Percentiles rank a stretch among this genome's conserved stretches.
These are phyloP conservation scores for Parathielavia appendiculata DNA, from an alignment of 495 filamentous ascomycete genomes.

Conservation along the genomic window DNA sequence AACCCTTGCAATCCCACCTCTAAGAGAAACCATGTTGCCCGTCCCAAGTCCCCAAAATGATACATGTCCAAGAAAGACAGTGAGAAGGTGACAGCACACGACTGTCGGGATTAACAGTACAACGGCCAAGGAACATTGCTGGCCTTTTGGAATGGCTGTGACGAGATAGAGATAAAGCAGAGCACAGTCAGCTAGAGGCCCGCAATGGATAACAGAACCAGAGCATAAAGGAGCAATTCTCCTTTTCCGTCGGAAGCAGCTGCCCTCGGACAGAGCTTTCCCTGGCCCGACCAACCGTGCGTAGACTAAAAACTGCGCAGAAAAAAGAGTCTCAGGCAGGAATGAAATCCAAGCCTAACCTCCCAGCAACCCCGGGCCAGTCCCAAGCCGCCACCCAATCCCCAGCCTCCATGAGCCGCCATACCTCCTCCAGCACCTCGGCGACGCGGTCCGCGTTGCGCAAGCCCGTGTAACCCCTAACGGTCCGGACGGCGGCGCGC, in stretches of 20 bases:
- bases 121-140: not conserved
- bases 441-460: slow-evolving; percentile 74
- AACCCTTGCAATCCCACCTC: not conserved
- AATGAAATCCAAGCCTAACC: slow-evolving; percentile 78
- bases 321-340: slow-evolving; percentile 29
- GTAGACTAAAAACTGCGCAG: too few relatives aligned
- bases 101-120: slow-evolving; percentile 4
- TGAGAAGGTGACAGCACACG: not conserved
- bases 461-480: slow-evolving; percentile 72
- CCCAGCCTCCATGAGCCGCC: slow-evolving; percentile 73
- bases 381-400: slow-evolving; percentile 77
- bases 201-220: too few relatives aligned
- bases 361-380: slow-evolving; percentile 76
- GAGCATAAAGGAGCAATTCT: too few relatives aligned
- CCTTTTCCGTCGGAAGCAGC: too few relatives aligned
- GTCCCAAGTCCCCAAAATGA: not conserved
- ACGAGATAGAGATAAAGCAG: not conserved
- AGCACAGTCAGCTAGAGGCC: not conserved
- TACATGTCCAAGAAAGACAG: not conserved
- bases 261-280: too few relatives aligned
- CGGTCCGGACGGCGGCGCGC: slow-evolving; percentile 58
- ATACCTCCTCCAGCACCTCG: slow-evolving; percentile 72
- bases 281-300: too few relatives aligned
- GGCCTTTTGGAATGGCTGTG: not conserved
- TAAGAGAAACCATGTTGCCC: not conserved